These are phyloP conservation scores for Dendrobium huoshanense DNA, from an alignment of 106 monocot genomes.

Conservation along the genomic window DNA sequence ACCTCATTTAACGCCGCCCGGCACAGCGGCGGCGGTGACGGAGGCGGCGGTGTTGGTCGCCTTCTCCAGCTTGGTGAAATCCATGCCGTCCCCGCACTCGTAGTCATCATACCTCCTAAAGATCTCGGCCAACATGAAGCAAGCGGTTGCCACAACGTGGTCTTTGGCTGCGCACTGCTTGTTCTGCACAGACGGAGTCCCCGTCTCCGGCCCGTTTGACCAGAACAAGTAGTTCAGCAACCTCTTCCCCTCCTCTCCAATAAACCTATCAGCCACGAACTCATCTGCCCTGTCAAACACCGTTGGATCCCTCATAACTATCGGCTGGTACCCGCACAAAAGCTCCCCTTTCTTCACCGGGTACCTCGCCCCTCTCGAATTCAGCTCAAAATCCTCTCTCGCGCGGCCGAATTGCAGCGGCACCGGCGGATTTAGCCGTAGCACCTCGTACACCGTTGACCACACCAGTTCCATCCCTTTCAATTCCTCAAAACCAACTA, in stretches of 20 bases:
- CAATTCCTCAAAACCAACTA: slow-evolving; percentile 25
- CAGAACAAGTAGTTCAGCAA: too few species aligned
- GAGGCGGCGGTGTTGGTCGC: not conserved
- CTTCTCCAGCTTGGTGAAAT: slow-evolving; percentile 2
- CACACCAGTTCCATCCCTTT: slow-evolving; percentile 52
- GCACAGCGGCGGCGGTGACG: not conserved
- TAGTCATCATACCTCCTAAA: slow-evolving; percentile 49
- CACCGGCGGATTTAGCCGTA: slow-evolving; percentile 69
- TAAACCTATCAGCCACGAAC: too few species aligned
- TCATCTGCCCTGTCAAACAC: too few species aligned
- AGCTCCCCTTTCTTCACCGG: not conserved
- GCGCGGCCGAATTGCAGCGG: slow-evolving; percentile 65
- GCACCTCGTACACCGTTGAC: slow-evolving; percentile 64
- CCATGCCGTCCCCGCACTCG: slow-evolving; percentile 24
- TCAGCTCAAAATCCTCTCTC: slow-evolving; percentile 38
- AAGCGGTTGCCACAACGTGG: slow-evolving; percentile 18
- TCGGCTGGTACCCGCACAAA: too few species aligned
- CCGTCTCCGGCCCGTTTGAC: too few species aligned
- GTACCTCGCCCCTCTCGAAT: slow-evolving; percentile 32
- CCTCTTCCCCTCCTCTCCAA: too few species aligned
- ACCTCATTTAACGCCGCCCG: too few species aligned
- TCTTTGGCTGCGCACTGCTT: too few species aligned
- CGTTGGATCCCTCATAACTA: too few species aligned
- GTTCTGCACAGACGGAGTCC: too few species aligned
- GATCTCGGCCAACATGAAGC: slow-evolving; percentile 52